These are phyloP conservation scores for Endoconidiophora laricicola DNA, from an alignment of 2,329 filamentous ascomycete species.

Conservation along the genomic window DNA sequence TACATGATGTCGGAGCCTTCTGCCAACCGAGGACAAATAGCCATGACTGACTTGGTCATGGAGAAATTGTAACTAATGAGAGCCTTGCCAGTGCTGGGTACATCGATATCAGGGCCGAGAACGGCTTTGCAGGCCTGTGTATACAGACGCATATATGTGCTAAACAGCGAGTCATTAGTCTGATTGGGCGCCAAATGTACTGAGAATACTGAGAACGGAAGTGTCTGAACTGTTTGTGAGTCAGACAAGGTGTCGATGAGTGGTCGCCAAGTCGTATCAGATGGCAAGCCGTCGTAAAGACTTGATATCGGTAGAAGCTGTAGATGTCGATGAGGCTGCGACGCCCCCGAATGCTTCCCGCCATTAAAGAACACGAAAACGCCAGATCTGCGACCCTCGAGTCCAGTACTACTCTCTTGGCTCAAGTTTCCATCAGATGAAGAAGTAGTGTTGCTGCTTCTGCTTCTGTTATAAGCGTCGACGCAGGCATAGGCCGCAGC, in stretches of 20 bases:
- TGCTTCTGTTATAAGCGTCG: constrained; percentile 28
- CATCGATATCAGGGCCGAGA: constrained; percentile 14
- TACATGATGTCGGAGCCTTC: constrained; percentile 29
- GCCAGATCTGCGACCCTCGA: constrained; percentile 2
- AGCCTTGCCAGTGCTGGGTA: constrained; percentile 24
- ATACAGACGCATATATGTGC: constrained; percentile 32
- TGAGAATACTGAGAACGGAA: constrained; percentile 31
- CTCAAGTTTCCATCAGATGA: constrained; percentile 15
- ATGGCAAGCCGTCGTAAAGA: constrained; percentile 38
- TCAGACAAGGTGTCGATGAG: constrained; percentile 26
- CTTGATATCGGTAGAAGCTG: constrained; percentile 50
- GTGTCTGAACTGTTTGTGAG: constrained; percentile 9
- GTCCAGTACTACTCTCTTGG: constrained; percentile 2
- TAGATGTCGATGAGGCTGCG: constrained; percentile 54
- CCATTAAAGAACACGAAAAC: constrained; percentile 57
- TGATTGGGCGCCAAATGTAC: constrained; percentile 22
- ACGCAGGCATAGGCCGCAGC: constrained; percentile 45
- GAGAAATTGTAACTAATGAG: constrained; percentile 48
- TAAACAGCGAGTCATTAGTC: constrained; percentile 23
- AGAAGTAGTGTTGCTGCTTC: constrained; percentile 12
- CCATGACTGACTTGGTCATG: constrained; percentile 36
- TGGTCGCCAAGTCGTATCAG: constrained; percentile 28
- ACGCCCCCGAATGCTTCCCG: constrained; percentile 50
- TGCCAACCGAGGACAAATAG: constrained; percentile 35
- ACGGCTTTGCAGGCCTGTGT: constrained; percentile 26